Base-by-base conservation (phyloP, 352 stramenopile genomes). In the Globisporangium rhizosaccharum region DNA sequence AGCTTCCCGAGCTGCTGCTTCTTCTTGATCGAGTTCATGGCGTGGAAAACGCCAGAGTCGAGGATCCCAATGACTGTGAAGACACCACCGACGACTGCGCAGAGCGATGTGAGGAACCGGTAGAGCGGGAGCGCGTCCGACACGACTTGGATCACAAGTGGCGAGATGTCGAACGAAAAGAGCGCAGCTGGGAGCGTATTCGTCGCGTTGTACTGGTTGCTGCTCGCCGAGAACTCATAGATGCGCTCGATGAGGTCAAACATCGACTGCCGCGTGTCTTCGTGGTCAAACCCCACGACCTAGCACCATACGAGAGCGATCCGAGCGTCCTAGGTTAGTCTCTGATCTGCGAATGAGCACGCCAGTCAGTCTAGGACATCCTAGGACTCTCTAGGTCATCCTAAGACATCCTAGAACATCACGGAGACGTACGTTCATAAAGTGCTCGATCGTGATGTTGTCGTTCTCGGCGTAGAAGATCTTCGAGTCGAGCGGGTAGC, bases 31-130 rank as follows among this genome's bases (percentile, higher is more conserved):
- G 82, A 90, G 66, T 91, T 92, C 55, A 92, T 73, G 18, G 80
- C 62, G 59, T 90, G 73, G 71, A 92, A 94, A 23, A 92, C 71
- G 18, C 82, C 82, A 7, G 82, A 86, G 68, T 93, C 81, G 47
- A 93, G 67, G 47, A 95, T 76, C n/a, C 82, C 76, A 54, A 95
- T 82, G 63, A 95, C 77, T 14, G 85, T 95, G 59, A 89, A 92
- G 1, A 91, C 82, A 49, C 85, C 85, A 20, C 85, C 85, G 45
- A 95, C 79, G 48, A 95, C 85, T 45, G 85, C 85, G 39, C 84
- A 95, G 20, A 90, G 62, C 49, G 82, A 84, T 30, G 85, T 95
- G 61, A 95, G 59, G 51, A 95, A 95, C 58, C 84, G 82, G 65
- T 92, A 95, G 57, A 93, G 85, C 57, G 85, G 85, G 53, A 90